phyloP scores from a whole-genome alignment of 352 stramenopile species.

The Phytopythium litorale region DNA sequence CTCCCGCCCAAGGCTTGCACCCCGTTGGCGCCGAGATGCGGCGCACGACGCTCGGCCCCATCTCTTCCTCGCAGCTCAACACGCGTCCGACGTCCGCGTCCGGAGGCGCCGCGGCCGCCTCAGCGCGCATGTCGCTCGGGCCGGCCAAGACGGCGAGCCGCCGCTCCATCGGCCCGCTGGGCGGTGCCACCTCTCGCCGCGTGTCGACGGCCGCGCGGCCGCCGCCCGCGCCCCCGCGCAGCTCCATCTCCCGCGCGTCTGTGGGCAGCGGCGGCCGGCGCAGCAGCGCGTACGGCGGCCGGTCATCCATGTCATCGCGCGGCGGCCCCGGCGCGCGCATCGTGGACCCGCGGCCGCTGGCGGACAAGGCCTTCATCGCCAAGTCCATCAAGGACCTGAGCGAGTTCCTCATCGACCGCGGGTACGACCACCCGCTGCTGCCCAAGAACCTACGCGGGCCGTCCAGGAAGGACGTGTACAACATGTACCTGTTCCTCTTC shows the following conservation, averaged over 20 bases:
- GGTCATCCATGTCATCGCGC: slow-evolving; percentile 42
- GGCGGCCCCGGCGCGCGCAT: slow-evolving; percentile 27
- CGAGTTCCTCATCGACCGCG: slow-evolving; percentile 89
- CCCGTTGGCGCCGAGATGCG: slow-evolving; percentile 36
- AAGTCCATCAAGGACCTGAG: slow-evolving; percentile 91
- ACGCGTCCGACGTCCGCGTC: slow-evolving; percentile 21
- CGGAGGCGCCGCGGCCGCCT: slow-evolving; percentile 24
- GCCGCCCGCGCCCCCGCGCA: slow-evolving; percentile 19
- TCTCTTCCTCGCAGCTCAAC: slow-evolving; percentile 86
- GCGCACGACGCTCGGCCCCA: slow-evolving; percentile 79
- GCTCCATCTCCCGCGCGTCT: slow-evolving; percentile 51
- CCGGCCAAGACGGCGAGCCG: slow-evolving; percentile 33
- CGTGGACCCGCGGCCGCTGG: slow-evolving; percentile 81
- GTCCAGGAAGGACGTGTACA: slow-evolving; percentile 96
- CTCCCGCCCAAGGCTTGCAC: background rate
- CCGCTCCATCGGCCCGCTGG: slow-evolving; percentile 51
- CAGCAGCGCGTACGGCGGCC: slow-evolving; percentile 61
- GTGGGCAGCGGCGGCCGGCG: slow-evolving; percentile 34
- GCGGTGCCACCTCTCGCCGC: slow-evolving; percentile 30
- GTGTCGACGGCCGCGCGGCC: slow-evolving; percentile 32
- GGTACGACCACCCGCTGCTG: slow-evolving; percentile 91
- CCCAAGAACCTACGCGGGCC: slow-evolving; percentile 90
- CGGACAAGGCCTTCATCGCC: slow-evolving; percentile 92
- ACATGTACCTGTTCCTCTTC: slow-evolving; percentile 98
- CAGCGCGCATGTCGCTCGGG: slow-evolving; percentile 54